Evolutionary conservation across 148 eudicot species (phyloP), one percentile per base, ranked within the genome.

Genomic region (Cornus controversa): DNA sequence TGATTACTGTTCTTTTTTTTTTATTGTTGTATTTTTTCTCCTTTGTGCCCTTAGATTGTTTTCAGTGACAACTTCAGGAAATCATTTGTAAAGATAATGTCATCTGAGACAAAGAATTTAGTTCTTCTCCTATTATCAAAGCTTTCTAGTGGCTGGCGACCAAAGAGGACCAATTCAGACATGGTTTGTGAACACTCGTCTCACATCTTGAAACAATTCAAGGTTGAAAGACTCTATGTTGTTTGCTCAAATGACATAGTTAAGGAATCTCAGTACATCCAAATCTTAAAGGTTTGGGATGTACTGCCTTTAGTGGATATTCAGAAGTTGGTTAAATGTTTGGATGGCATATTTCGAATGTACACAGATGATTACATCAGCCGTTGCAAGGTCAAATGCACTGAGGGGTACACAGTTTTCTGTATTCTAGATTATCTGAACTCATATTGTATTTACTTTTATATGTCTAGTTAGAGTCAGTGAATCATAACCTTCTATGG

Each of bases 241-340:
- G 79, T 87, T 29, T 87, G 83, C 76, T 78, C 90, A 67, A 80
- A 76, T 63, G 90, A 85, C 54, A 77, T 85, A 7, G 60, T 42
- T 9, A 75, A 62, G 74, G 84, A 77, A 26, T 53, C 47, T 14
- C 26, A 24, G 26, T 74, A 71, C 6, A 70, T 25, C 10, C 90
- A 87, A 45, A 69, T 85, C 22, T 75, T 87, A 36, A 87, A 85
- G 75, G 77, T 85, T 7, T 87, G 90, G 90, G 90, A 87, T 72
- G 42, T 87, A 37, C 57, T 87, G 74, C 85, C 82, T 64, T 75
- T 83, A 24, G 76, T 69, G 66, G 79, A 77, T 42, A 80, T 87
- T 36, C 83, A 81, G 1, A 54, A 68, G 53, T 50, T 87, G 64
- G 81, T 81, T 11, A 64, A 20, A 34, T 82, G 73, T 66, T 65